A percentile compares a stretch with the other conserved stretches of the same genome.
Conservation (phyloP, 2,329 filamentous ascomycete genomes). For the Purpureocillium lavendulum region DNA sequence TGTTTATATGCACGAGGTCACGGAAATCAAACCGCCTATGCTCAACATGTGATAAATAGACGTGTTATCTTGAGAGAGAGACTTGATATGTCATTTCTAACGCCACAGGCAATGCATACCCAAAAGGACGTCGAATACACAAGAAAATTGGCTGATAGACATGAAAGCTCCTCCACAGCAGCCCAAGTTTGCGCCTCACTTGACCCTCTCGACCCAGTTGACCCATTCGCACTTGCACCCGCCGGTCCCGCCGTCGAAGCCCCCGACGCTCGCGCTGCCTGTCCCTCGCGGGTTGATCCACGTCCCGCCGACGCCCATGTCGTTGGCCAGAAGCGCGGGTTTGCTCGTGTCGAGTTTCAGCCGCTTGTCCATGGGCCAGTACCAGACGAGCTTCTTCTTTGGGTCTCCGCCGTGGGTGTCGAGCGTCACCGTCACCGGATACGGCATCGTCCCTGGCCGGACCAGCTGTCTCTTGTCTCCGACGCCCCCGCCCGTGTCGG, state of each 20-base stretch:
- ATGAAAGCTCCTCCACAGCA: too few relatives aligned
- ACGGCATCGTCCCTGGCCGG: slow-evolving; percentile 53
- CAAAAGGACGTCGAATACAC: too few relatives aligned
- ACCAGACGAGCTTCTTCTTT: slow-evolving; percentile 44
- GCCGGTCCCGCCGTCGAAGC: slow-evolving; percentile 54
- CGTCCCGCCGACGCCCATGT: slow-evolving; percentile 41
- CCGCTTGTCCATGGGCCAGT: slow-evolving; percentile 39
- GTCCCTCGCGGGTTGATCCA: slow-evolving; percentile 42
- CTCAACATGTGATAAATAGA: too few relatives aligned
- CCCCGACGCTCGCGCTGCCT: slow-evolving; percentile 41
- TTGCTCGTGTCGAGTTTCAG: slow-evolving; percentile 35
- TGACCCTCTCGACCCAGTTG: slow-evolving; percentile 31
- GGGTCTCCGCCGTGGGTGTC: slow-evolving; percentile 55
- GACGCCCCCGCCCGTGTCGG: slow-evolving; percentile 18
- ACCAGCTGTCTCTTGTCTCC: slow-evolving; percentile 21
- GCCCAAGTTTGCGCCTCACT: too few relatives aligned
- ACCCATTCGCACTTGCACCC: slow-evolving; percentile 55
- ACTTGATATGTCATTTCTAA: too few relatives aligned
- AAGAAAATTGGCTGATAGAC: too few relatives aligned
- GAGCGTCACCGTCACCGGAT: slow-evolving; percentile 51
- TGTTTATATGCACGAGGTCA: too few relatives aligned
- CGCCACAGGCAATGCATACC: too few relatives aligned
- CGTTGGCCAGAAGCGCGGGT: slow-evolving; percentile 36
- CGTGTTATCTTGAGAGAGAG: too few relatives aligned
- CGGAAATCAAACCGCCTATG: too few relatives aligned